phyloP scores from a whole-genome alignment of 75 land plant genomes.

The Pinus albicaulis region DNA sequence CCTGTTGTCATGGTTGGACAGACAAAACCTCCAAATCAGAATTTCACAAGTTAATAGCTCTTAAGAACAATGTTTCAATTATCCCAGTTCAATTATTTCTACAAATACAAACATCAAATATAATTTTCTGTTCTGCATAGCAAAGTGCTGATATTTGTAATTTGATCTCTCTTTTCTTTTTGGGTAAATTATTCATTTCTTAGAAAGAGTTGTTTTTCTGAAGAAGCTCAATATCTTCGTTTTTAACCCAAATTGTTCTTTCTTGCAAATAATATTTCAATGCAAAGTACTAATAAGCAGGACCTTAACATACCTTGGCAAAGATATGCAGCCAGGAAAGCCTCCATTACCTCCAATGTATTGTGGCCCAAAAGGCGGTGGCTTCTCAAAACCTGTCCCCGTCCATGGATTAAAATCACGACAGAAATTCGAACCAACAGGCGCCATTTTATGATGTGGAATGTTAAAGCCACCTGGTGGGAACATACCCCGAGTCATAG shows the following conservation, averaged over 20 bases:
- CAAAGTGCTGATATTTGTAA: too few relatives aligned
- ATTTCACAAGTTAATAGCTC: too few relatives aligned
- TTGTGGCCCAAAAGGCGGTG: constrained; percentile 16
- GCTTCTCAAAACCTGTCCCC: constrained; percentile 20
- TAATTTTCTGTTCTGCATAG: too few relatives aligned
- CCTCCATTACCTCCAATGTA: constrained; percentile 24
- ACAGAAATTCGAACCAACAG: constrained; percentile 9
- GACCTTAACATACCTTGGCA: constrained; percentile 15
- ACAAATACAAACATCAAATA: too few relatives aligned
- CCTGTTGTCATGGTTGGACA: constrained; percentile 3
- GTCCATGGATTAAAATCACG: constrained; percentile 28
- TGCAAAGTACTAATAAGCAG: not conserved
- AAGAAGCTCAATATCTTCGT: too few relatives aligned
- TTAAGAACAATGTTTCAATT: too few relatives aligned
- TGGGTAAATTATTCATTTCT: too few relatives aligned
- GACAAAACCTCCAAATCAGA: too few relatives aligned
- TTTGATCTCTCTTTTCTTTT: too few relatives aligned
- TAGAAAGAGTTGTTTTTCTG: too few relatives aligned
- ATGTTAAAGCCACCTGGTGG: constrained; percentile 8
- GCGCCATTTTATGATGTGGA: constrained; percentile 8
- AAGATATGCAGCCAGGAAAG: constrained; percentile 24
- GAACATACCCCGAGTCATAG: constrained; percentile 20
- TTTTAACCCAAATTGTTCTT: too few relatives aligned
- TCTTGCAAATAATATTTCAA: not conserved
- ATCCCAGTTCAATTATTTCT: too few relatives aligned